A percentile compares a stretch with the other conserved stretches of the same genome.
Conservation (phyloP, 306 rosid species). For the Crotalaria pallida region DNA sequence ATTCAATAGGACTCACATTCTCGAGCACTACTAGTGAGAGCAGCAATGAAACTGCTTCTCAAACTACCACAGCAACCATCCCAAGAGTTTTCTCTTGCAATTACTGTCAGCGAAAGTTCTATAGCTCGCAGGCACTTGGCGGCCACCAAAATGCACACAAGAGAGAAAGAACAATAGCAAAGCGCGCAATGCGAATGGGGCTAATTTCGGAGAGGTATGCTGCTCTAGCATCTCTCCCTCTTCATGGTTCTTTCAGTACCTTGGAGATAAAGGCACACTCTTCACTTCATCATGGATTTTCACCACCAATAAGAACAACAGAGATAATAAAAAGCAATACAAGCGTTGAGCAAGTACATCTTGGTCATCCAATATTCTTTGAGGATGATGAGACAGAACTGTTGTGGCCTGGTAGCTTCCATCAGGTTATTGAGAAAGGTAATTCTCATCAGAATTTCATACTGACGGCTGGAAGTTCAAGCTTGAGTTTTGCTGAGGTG, state of each 20-base stretch:
- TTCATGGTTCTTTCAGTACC: slow-evolving; percentile 69
- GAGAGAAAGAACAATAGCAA: slow-evolving; percentile 76
- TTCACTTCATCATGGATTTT: slow-evolving; percentile 54
- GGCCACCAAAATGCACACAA: slow-evolving; percentile 97
- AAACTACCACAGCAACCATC: slow-evolving; percentile 32
- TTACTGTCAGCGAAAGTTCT: slow-evolving; percentile 83
- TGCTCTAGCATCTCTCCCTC: slow-evolving; percentile 65
- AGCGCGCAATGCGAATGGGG: slow-evolving; percentile 82
- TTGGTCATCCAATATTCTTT: slow-evolving; percentile 55
- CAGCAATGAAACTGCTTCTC: slow-evolving; percentile 63
- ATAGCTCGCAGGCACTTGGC: slow-evolving; percentile 95
- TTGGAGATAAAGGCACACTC: slow-evolving; percentile 86
- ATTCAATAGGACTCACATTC: slow-evolving; percentile 55
- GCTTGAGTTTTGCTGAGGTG: slow-evolving; percentile 47
- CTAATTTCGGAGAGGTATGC: slow-evolving; percentile 64
- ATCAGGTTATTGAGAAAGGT: slow-evolving; percentile 37
- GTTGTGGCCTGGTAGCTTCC: slow-evolving; percentile 91
- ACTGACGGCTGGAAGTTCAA: slow-evolving; percentile 43
- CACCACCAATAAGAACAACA: slow-evolving; percentile 41
- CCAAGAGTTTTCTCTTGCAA: slow-evolving; percentile 76
- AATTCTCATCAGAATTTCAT: slow-evolving; percentile 43
- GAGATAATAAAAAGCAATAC: slow-evolving; percentile 39
- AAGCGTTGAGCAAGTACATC: slow-evolving; percentile 51
- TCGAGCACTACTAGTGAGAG: slow-evolving; percentile 89
- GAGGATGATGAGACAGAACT: slow-evolving; percentile 65